A percentile compares a stretch with the other conserved stretches of the same genome.
Conservation (phyloP, 371 early-diverging fungal genomes). For the Mucor velutinosus region DNA sequence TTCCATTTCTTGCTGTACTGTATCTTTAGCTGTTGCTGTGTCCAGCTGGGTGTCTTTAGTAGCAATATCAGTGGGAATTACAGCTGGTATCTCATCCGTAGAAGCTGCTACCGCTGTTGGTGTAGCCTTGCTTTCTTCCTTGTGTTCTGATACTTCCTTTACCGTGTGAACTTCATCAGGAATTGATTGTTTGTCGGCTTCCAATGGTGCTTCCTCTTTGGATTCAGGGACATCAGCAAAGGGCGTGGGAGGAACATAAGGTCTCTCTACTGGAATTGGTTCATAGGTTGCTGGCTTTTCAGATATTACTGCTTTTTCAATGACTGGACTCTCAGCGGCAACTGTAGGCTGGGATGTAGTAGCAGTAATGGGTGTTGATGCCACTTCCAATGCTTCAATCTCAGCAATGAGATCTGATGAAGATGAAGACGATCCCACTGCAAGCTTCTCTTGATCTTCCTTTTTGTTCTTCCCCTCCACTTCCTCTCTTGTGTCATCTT, state of each 20-base stretch:
- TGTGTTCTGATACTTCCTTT: not conserved
- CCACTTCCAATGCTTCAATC: constrained; percentile 16
- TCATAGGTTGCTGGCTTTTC: constrained; percentile 23
- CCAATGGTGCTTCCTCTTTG: not conserved
- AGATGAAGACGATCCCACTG: not conserved
- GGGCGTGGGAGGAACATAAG: not conserved
- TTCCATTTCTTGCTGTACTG: not conserved
- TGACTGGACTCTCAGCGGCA: not conserved
- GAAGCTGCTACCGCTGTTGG: not conserved
- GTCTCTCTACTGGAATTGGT: constrained; percentile 20
- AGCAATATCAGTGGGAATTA: not conserved
- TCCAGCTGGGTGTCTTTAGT: not conserved
- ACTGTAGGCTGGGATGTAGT: not conserved
- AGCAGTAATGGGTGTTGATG: not conserved
- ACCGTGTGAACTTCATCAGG: constrained; percentile 9
- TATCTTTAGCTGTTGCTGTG: not conserved
- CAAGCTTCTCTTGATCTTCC: not conserved
- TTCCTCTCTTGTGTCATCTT: not conserved
- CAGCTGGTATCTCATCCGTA: not conserved
- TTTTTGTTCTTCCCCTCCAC: not conserved
- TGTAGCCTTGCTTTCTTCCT: constrained; percentile 4
- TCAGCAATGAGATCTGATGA: constrained; percentile 11
- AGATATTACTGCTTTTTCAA: not conserved
- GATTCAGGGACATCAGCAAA: not conserved
- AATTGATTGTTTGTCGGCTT: not conserved